These are phyloP conservation scores for Ophiobolus disseminans DNA, from an alignment of 2,329 filamentous ascomycete genomes.

Conservation along the genomic window DNA sequence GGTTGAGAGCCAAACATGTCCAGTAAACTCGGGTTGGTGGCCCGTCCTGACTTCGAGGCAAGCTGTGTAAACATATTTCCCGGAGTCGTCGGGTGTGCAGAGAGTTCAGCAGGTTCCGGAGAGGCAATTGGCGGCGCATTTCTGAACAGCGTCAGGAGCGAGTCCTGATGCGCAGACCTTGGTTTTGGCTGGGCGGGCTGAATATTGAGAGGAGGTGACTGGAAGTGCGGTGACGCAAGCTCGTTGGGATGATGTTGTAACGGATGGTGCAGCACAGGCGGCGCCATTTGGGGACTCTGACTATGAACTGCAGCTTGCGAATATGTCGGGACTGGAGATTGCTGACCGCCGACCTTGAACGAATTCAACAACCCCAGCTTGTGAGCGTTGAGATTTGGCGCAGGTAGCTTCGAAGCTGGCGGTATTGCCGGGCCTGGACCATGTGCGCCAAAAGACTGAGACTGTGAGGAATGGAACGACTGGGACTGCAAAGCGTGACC, in stretches of 20 bases:
- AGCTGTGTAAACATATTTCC: slow-evolving; percentile 33
- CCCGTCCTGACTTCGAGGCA: slow-evolving; percentile 19
- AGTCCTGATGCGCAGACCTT: slow-evolving; percentile 53
- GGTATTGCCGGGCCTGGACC: slow-evolving; percentile 56
- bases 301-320: slow-evolving; percentile 1
- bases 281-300: slow-evolving; percentile 1
- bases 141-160: slow-evolving; percentile 56
- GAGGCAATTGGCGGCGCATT: slow-evolving; percentile 35
- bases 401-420: slow-evolving; percentile 63
- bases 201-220: slow-evolving; percentile 38
- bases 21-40: slow-evolving; percentile 26
- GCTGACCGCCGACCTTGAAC: slow-evolving; percentile 56
- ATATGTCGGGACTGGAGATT: slow-evolving; percentile 15
- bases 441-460: slow-evolving; percentile 46
- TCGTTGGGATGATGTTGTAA: slow-evolving; percentile 30
- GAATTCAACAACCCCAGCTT: slow-evolving; percentile 64
- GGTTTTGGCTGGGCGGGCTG: slow-evolving; percentile 45
- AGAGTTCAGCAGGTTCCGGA: slow-evolving; percentile 51
- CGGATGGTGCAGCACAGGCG: slow-evolving; percentile 30
- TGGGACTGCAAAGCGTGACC: slow-evolving; percentile 14
- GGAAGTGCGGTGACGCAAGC: slow-evolving; percentile 36
- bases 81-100: slow-evolving; percentile 53
- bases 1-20: slow-evolving; percentile 25
- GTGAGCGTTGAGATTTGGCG: slow-evolving; percentile 65
- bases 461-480: slow-evolving; percentile 42